Evolutionary conservation across 495 filamentous ascomycete genomes (phyloP).

Genomic region (Tuber indicum): DNA sequence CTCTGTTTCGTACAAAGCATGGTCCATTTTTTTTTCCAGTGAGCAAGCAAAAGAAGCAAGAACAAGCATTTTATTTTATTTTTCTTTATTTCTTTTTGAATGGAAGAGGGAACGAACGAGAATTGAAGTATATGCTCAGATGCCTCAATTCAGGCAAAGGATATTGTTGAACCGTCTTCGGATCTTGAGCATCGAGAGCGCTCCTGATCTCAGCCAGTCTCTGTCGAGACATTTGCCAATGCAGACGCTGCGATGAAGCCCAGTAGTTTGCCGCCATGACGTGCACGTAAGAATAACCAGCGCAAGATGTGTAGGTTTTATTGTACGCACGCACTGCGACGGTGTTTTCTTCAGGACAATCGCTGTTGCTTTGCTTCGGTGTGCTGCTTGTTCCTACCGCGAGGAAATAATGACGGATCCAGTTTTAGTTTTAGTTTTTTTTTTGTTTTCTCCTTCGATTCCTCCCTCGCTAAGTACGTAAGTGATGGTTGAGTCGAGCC

Average conservation of each 20-base stretch:
- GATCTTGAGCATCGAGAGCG: conserved; percentile 65
- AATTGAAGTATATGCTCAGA: conserved; percentile 86
- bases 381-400: conserved; percentile 6
- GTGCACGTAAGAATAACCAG: conserved; percentile 3
- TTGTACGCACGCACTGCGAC: background rate
- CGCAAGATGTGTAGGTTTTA: background rate
- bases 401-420: background rate
- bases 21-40: conserved; percentile 23
- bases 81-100: conserved; percentile 7
- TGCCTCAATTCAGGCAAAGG: conserved; percentile 74
- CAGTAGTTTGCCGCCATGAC: conserved; percentile 94
- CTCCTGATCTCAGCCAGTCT: conserved; percentile 66
- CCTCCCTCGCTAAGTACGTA: background rate
- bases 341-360: background rate
- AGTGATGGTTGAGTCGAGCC: conserved; percentile 7
- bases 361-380: background rate
- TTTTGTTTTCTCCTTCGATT: conserved; percentile 18
- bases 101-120: conserved; percentile 54
- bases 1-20: conserved; percentile 51
- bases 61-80: conserved; percentile 10
- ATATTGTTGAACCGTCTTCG: conserved; percentile 62
- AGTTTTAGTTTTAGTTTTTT: background rate
- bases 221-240: conserved; percentile 84
- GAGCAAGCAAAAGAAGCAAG: conserved; percentile 17
- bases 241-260: conserved; percentile 80